Evolutionary conservation across 345 rosid genomes (phyloP).

Genomic region (Camelina hispida): DNA sequence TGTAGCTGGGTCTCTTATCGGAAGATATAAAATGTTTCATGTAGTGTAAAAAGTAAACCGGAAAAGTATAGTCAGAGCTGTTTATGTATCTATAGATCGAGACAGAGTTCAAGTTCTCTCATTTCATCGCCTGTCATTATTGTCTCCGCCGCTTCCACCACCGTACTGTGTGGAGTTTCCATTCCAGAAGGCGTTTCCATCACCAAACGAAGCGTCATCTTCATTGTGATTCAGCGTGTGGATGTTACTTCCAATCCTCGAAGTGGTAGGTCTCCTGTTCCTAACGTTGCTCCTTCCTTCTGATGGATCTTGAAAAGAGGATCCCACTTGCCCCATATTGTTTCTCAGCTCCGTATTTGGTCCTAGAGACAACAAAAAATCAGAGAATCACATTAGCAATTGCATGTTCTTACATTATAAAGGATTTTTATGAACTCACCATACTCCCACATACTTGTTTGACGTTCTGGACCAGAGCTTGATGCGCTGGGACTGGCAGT

Average conservation of each 20-base stretch:
- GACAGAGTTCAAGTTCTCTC: not conserved
- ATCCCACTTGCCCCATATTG: slow-evolving; percentile 44
- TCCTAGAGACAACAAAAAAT: slow-evolving; percentile 43
- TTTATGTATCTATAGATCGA: not conserved
- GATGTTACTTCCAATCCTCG: slow-evolving; percentile 71
- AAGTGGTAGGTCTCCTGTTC: slow-evolving; percentile 53
- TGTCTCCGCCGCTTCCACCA: slow-evolving; percentile 48
- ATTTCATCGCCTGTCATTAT: slow-evolving; percentile 39
- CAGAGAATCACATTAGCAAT: slow-evolving; percentile 21
- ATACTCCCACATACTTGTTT: slow-evolving; percentile 46
- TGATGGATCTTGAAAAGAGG: slow-evolving; percentile 41
- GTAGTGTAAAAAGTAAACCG: too few species aligned
- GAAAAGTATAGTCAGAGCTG: too few species aligned
- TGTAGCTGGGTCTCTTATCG: too few species aligned
- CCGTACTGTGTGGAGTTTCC: slow-evolving; percentile 93
- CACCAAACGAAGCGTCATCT: slow-evolving; percentile 61
- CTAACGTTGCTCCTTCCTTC: slow-evolving; percentile 47
- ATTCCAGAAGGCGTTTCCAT: slow-evolving; percentile 81
- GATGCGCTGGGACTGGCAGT: slow-evolving; percentile 51
- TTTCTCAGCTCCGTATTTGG: slow-evolving; percentile 52
- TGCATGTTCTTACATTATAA: slow-evolving; percentile 18
- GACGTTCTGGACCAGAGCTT: slow-evolving; percentile 53
- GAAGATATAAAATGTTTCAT: too few species aligned
- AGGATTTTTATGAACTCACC: slow-evolving; percentile 43
- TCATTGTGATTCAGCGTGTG: slow-evolving; percentile 77